A percentile compares a stretch with the other conserved stretches of the same genome.
phyloP scores from a whole-genome alignment of 2,329 filamentous ascomycete species.

The Fusarium multiceps region DNA sequence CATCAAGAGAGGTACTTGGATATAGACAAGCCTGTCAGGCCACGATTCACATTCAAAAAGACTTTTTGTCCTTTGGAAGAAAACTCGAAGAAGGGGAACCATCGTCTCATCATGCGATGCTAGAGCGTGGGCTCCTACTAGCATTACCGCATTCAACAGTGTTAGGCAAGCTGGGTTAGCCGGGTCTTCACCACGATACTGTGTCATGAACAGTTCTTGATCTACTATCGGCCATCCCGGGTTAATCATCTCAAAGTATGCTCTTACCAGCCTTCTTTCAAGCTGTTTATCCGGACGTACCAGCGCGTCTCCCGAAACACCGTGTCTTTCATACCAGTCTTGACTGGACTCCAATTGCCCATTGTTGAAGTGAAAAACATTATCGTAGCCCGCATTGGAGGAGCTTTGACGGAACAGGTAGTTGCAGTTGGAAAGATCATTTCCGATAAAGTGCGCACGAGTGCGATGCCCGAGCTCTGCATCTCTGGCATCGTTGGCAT shows the following conservation, averaged over 20 bases:
- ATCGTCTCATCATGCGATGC: constrained; percentile 1
- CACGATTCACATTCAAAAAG: constrained; percentile 1
- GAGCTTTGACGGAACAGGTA: constrained; percentile 7
- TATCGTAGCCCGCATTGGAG: not conserved
- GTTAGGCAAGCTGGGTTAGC: constrained; percentile 6
- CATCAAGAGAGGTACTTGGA: constrained; percentile 1
- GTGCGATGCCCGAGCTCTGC: constrained; percentile 11
- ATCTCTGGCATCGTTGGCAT: not conserved
- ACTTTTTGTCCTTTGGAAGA: constrained; percentile 2
- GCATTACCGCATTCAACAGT: constrained; percentile 8
- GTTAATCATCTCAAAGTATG: constrained; percentile 5
- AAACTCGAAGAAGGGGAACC: not conserved
- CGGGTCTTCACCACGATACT: not conserved
- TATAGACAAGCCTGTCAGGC: constrained; percentile 7
- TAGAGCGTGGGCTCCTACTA: constrained; percentile 11
- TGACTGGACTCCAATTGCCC: not conserved
- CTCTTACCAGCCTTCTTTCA: not conserved
- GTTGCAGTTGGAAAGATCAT: constrained; percentile 1
- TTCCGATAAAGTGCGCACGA: constrained; percentile 13
- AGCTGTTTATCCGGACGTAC: not conserved
- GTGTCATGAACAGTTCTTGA: constrained; percentile 13
- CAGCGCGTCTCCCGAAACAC: not conserved
- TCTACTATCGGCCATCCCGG: constrained; percentile 18
- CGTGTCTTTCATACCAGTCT: constrained; percentile 2
- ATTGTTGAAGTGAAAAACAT: constrained; percentile 14